Conservation (phyloP, 1,284 basidiomycete genomes). For the Ganoderma boninense region DNA sequence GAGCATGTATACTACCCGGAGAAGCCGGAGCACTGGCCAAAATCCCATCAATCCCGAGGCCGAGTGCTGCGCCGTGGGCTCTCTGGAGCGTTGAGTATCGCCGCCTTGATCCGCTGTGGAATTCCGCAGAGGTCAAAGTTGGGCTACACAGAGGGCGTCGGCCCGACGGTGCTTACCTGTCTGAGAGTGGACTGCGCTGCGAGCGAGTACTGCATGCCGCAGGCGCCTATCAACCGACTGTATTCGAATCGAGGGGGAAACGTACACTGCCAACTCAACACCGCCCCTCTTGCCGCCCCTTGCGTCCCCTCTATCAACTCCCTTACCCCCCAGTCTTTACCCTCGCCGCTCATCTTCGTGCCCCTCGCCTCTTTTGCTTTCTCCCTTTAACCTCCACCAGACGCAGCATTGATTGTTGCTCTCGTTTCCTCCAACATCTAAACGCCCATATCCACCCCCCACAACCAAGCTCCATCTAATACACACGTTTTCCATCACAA, state of each 20-base stretch:
- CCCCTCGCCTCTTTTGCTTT: constrained; percentile 25
- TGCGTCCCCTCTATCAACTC: constrained; percentile 18
- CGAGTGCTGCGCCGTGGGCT: background rate
- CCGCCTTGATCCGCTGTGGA: background rate
- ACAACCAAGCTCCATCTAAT: constrained; percentile 23
- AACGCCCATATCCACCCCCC: constrained; percentile 17
- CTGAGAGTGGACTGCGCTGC: background rate
- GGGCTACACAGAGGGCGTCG: background rate
- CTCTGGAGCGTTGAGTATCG: background rate
- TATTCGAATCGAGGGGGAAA: constrained; percentile 7
- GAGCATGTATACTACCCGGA: constrained; percentile 1
- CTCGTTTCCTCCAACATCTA: constrained; percentile 14
- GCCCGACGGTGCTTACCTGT: background rate
- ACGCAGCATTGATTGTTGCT: constrained; percentile 45
- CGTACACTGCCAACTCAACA: constrained; percentile 34
- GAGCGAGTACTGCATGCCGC: background rate
- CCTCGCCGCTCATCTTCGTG: constrained; percentile 22
- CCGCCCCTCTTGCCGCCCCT: constrained; percentile 15
- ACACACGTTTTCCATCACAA: constrained; percentile 45
- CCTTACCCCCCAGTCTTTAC: constrained; percentile 30
- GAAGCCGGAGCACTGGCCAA: background rate
- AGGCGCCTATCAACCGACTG: constrained; percentile 26
- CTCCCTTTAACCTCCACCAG: constrained; percentile 27
- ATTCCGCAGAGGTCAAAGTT: background rate
- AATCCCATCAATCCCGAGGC: background rate